Evolutionary conservation across 192 early-diverging fungal genomes (phyloP).

Genomic region (Irineochytrium annulatum): DNA sequence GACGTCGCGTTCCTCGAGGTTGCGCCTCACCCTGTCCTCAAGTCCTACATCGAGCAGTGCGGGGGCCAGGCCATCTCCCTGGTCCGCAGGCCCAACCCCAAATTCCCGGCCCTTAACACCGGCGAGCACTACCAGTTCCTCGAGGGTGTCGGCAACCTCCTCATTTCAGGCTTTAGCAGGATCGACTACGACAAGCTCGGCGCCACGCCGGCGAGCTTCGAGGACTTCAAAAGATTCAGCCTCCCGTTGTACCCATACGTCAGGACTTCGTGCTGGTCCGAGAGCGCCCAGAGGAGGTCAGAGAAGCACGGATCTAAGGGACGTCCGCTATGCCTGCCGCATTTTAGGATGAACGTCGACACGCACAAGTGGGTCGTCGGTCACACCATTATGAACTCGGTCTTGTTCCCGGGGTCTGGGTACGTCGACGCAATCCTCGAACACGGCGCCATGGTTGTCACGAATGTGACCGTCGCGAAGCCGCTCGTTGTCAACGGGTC

Average conservation of each 20-base stretch:
- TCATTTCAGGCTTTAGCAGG: neutral
- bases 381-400: slow-evolving; percentile 16
- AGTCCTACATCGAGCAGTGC: slow-evolving; percentile 24
- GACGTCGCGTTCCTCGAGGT: slow-evolving; percentile 18
- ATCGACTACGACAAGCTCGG: slow-evolving; percentile 9
- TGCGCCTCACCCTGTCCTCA: slow-evolving; percentile 28
- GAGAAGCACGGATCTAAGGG: too few species aligned
- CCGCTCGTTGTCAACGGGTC: slow-evolving; percentile 14
- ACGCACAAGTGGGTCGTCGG: slow-evolving; percentile 26
- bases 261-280: neutral
- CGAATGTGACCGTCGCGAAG: slow-evolving; percentile 3
- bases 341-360: slow-evolving; percentile 7
- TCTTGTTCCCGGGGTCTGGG: slow-evolving; percentile 22
- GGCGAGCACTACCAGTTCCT: slow-evolving; percentile 9
- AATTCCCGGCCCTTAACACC: slow-evolving; percentile 10
- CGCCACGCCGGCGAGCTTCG: neutral
- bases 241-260: slow-evolving; percentile 15
- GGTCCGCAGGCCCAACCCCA: slow-evolving; percentile 5
- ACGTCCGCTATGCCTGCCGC: slow-evolving; percentile 11
- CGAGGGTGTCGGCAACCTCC: slow-evolving; percentile 8
- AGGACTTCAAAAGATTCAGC: neutral
- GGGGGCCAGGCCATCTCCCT: neutral
- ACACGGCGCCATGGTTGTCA: slow-evolving; percentile 10
- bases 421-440: slow-evolving; percentile 23
- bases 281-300: slow-evolving; percentile 12